Conservation (phyloP, 305 asterid species). For the Fraxinus sp. region DNA sequence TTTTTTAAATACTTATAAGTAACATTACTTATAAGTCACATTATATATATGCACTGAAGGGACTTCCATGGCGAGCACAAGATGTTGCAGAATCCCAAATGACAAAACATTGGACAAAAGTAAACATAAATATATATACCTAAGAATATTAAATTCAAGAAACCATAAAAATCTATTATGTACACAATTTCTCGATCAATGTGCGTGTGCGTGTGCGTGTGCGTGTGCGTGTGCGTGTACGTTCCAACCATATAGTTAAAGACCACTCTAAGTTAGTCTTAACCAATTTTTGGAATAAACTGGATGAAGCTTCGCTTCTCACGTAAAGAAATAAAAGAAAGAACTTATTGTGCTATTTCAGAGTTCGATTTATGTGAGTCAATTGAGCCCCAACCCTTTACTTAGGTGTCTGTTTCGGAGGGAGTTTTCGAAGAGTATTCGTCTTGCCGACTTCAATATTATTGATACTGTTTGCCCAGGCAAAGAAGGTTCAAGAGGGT, state of each 20-base stretch:
- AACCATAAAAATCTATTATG: slow-evolving; percentile 12
- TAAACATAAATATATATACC: slow-evolving; percentile 25
- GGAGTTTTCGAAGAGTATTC: not conserved
- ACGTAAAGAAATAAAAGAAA: not conserved
- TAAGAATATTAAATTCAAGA: slow-evolving; percentile 15
- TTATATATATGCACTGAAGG: slow-evolving; percentile 26
- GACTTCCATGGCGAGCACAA: slow-evolving; percentile 51
- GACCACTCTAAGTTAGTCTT: not conserved
- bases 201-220: not conserved
- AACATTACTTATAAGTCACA: not conserved
- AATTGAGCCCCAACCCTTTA: not conserved
- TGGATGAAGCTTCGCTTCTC: not conserved
- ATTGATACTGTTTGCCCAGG: not conserved
- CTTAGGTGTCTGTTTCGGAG: not conserved
- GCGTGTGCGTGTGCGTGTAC: not conserved
- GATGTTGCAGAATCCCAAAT: slow-evolving; percentile 64
- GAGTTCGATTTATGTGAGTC: not conserved
- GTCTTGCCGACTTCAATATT: not conserved
- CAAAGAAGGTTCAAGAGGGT: not conserved
- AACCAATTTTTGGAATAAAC: not conserved
- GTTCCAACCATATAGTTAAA: not conserved
- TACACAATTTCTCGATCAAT: not conserved
- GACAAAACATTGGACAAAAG: slow-evolving; percentile 53
- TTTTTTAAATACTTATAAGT: slow-evolving; percentile 18
- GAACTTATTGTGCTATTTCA: not conserved